These are phyloP conservation scores for Xylariaceae sp. DNA, from an alignment of 2,329 filamentous ascomycete species.

Conservation along the genomic window DNA sequence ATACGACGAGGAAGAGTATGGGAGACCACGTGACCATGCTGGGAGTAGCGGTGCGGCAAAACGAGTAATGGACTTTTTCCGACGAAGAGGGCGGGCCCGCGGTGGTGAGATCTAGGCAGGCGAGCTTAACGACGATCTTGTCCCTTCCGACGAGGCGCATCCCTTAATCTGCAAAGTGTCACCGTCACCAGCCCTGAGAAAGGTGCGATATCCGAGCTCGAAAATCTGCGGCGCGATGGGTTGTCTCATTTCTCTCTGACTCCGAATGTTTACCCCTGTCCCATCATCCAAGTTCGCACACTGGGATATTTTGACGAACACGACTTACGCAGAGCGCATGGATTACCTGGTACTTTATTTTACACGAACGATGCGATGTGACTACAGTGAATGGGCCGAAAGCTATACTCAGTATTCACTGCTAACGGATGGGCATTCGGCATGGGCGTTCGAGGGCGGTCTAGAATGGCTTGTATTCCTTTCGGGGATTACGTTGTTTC, in stretches of 20 bases:
- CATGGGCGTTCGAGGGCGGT: constrained; percentile 16
- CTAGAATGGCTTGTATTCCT: constrained; percentile 9
- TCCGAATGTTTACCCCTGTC: constrained; percentile 2
- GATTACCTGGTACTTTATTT: constrained; percentile 8
- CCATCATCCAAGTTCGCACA: neutral
- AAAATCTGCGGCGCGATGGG: neutral
- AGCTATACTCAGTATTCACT: constrained; percentile 15
- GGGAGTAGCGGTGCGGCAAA: constrained; percentile 85
- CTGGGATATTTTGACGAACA: constrained; percentile 3
- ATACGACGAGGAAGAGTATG: constrained; percentile 72
- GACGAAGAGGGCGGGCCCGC: constrained; percentile 76
- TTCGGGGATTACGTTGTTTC: neutral
- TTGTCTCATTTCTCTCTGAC: constrained; percentile 1
- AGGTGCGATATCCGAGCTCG: neutral
- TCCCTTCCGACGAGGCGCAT: neutral
- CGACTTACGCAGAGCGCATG: constrained; percentile 2
- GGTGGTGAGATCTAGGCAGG: constrained; percentile 46
- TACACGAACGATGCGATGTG: constrained; percentile 11
- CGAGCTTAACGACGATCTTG: constrained; percentile 3
- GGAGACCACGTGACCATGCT: constrained; percentile 59
- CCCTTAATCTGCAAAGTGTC: neutral
- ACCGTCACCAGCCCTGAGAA: constrained; percentile 1
- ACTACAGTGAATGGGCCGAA: constrained; percentile 15
- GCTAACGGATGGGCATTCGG: constrained; percentile 14
- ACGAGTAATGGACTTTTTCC: constrained; percentile 98